Evolutionary conservation across 73 alveolate genomes (phyloP), one percentile per base, ranked within the genome.

Genomic region (Uronychia setigera): DNA sequence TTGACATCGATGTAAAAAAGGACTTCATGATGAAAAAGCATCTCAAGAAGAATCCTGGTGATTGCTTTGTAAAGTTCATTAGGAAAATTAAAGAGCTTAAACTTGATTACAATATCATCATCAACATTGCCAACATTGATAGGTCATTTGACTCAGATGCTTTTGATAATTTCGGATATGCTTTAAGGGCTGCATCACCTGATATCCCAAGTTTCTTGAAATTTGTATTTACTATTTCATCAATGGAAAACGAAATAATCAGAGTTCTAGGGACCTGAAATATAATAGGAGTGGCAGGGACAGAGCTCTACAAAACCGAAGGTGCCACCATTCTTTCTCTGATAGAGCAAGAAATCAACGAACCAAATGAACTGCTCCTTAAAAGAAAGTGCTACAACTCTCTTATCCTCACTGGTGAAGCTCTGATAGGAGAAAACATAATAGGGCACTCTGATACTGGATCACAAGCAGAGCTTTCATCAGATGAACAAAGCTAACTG

Each of bases 71-170:
- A 11, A 88, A 75, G 76, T 88, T 88, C 82, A 30, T 81, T 9
- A 88, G 79, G 79, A 77, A 60, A 33, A 77, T 88, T 1, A 81
- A 78, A 46, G 94, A 88, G 79, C 77, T 88, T 9, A 81, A 76
- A 30, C 80, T 88, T 0, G 94, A 88, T 59, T 88, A 35, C 79
- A 88, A 88, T 79, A 82, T 88, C 31, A 90, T 87, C 0, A 33
- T 88, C 30, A 34, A 32, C 74, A 86, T 86, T 25, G 74, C 92
- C 32, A 84, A 84, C n/a, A 86, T 86, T 58, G 92, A 86, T 26
- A 79, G 74, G 29, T 74, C 82, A 0, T 80, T 30, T 33, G 83
- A 86, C 29, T 31, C 33, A 33, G 75, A 80, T 60, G 29, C 34
- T 9, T 31, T 80, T 29, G 77, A 80, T 57, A 80, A 80, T 32